phyloP scores from a whole-genome alignment of 2,329 filamentous ascomycete genomes.

The Xylaria hypoxylon region DNA sequence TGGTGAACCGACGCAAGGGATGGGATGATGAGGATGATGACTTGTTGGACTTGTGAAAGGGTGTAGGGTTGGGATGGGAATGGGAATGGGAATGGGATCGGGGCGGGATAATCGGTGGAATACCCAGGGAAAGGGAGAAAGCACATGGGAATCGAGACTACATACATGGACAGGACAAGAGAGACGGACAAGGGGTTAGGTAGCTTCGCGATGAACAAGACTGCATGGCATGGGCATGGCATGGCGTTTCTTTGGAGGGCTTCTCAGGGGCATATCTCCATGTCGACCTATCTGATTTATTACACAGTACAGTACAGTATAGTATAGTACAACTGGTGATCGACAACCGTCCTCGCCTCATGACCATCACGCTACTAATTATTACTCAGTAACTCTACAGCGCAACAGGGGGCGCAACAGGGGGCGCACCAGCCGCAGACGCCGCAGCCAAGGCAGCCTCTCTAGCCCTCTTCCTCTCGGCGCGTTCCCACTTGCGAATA shows the following conservation, averaged over 20 bases:
- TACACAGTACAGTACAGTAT: constrained; percentile 22
- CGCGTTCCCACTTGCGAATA: constrained; percentile 77
- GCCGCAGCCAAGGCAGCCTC: constrained; percentile 50
- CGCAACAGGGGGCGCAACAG: constrained; percentile 1
- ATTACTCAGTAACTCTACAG: too few species aligned
- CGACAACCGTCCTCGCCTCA: constrained; percentile 14
- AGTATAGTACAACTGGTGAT: constrained; percentile 30
- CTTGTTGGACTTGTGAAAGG: constrained; percentile 68
- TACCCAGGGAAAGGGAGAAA: neutral
- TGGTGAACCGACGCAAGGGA: constrained; percentile 83
- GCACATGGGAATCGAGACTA: neutral
- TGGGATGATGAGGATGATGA: constrained; percentile 88
- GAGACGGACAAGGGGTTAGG: neutral
- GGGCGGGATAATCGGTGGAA: neutral
- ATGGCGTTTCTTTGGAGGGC: constrained; percentile 44
- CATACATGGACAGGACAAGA: too few species aligned
- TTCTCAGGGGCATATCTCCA: constrained; percentile 20
- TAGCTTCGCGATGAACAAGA: constrained; percentile 14
- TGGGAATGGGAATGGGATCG: too few species aligned
- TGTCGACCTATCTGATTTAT: constrained; percentile 36
- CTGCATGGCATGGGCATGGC: constrained; percentile 38
- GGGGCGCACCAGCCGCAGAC: constrained; percentile 15
- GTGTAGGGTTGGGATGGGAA: neutral
- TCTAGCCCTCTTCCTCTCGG: constrained; percentile 75
- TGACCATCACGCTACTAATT: neutral